phyloP scores from a whole-genome alignment of 805 yeast species.

The Nakazawaea anatomiae region DNA sequence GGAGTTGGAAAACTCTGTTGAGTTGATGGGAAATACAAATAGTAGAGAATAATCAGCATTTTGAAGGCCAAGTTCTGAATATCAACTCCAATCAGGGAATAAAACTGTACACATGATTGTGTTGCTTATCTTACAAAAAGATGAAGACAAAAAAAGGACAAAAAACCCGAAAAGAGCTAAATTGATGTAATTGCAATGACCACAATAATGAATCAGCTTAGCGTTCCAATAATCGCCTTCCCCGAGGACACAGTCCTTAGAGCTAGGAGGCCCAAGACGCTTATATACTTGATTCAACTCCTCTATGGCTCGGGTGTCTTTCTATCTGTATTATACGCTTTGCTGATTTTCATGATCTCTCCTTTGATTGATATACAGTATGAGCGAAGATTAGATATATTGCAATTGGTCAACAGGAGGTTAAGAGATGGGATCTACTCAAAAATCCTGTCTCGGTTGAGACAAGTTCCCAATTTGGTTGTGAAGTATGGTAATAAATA shows the following conservation, averaged over 20 bases:
- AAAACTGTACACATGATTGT: no score
- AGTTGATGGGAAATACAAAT: no score
- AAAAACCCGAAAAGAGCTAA: no score
- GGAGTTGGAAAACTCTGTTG: no score
- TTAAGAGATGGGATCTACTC: constrained; percentile 23
- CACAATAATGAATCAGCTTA: no score
- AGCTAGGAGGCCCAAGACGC: constrained; percentile 19
- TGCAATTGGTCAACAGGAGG: constrained; percentile 21
- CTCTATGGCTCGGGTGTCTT: constrained; percentile 30
- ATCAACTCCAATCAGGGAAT: no score
- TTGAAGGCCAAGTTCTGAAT: no score
- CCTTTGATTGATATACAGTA: constrained; percentile 34
- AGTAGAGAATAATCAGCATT: no score
- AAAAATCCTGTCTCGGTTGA: constrained; percentile 20
- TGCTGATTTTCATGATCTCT: constrained; percentile 28
- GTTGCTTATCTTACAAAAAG: no score
- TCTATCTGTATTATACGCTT: constrained; percentile 22
- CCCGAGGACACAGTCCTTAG: constrained; percentile 21
- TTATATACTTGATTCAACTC: constrained; percentile 22
- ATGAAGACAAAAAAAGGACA: no score
- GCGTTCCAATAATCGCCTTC: constrained; percentile 23
- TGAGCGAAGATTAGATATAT: constrained; percentile 31
- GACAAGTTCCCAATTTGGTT: constrained; percentile 33
- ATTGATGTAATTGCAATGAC: no score
- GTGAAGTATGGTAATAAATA: constrained; percentile 32